Evolutionary conservation across 257 asterid genomes (phyloP), one percentile per base, ranked within the genome.

Genomic region (Penstemon barbatus): DNA sequence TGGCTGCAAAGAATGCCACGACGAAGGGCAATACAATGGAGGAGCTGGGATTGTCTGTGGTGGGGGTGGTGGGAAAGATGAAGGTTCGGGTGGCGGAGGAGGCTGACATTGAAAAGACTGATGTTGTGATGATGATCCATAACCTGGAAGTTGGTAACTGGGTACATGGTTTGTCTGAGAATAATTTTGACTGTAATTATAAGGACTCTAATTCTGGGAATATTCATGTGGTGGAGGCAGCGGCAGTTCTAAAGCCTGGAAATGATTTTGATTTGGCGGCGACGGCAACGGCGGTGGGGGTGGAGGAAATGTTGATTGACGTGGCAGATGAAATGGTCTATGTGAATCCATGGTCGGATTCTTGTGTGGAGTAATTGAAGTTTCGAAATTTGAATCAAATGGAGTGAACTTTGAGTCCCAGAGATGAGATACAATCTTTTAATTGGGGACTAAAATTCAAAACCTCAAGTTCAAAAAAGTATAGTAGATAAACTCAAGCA

Each of bases 321-420:
- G 72, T 46, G 92, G 89, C 41, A 95, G 96, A 62, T 84, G 96
- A 68, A 89, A 88, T 51, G 97, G 97, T 80, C 97, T 77, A 78
- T 90, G 88, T 12, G 97, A 89, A 75, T 96, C 96, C 99, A 94
- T 92, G 48, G 69, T 48, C 40, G 67, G 61, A 51, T 48, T 74
- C 43, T 33, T 12, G 60, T 18, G 44, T 13, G 8, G 52, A 44
- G 63, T 1, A 37, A 59, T 55, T n/a, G 66, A 63, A 55, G 41
- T 37, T 6, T 57, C 64, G 2, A 19, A 38, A 63, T 36, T 25
- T 64, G 77, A 45, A 59, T n/a, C 8, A 45, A 71, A 5, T 51
- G 51, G 72, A 51, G 42, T 57, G 70, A 68, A 58, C 49, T 45
- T 11, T 40, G 51, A 44, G n/a, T 18, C 65, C 12, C 44, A 41